Percentiles rank a stretch among this genome's conserved stretches.
Evolutionary conservation across 2,329 filamentous ascomycete genomes (phyloP).

Genomic region (Delphinella strobiligena): DNA sequence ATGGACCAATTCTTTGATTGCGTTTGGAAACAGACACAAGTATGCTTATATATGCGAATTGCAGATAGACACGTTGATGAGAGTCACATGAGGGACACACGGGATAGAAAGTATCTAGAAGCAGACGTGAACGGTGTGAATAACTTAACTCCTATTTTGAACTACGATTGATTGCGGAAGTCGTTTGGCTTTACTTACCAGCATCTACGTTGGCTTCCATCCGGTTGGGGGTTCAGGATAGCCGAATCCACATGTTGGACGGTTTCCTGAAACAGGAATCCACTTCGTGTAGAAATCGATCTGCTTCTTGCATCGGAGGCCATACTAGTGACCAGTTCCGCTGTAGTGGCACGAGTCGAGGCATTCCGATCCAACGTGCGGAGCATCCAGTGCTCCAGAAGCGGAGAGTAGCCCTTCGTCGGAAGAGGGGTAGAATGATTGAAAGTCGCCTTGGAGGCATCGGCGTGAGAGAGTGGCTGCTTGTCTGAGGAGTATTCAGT

Average conservation of each 20-base stretch:
- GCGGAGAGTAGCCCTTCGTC: constrained; percentile 2
- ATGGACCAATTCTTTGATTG: no score
- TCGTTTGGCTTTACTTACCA: background rate
- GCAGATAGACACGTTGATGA: no score
- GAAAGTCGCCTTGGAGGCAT: constrained; percentile 1
- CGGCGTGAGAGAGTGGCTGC: background rate
- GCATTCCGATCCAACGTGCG: constrained; percentile 1
- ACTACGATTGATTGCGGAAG: no score
- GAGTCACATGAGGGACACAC: no score
- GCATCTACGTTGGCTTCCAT: background rate
- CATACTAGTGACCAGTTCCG: background rate
- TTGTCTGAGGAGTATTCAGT: background rate
- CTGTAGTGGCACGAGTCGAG: background rate
- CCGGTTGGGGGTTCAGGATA: background rate
- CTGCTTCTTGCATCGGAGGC: constrained; percentile 1
- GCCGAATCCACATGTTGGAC: background rate
- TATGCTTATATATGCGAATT: no score
- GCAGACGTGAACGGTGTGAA: no score
- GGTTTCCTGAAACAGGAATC: background rate
- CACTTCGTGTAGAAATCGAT: constrained; percentile 4
- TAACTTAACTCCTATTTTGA: no score
- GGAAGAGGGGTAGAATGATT: constrained; percentile 1
- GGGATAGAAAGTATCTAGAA: no score
- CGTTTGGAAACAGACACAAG: no score
- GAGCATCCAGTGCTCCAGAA: constrained; percentile 1